phyloP scores from a whole-genome alignment of 106 monocot genomes.

The Dendrobium officinale region DNA sequence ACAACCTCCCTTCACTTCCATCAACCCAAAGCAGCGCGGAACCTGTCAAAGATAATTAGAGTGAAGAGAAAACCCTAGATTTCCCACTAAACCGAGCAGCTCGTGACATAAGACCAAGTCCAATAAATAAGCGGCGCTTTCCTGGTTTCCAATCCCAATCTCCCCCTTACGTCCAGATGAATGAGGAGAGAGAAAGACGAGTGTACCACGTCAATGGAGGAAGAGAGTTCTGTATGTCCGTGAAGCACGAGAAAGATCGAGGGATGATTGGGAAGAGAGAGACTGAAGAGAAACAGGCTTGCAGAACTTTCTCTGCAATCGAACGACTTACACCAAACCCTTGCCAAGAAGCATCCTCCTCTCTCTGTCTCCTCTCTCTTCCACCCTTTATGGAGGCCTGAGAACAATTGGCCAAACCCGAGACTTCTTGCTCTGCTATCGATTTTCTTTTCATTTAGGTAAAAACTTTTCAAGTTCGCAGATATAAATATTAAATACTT shows the following conservation, averaged over 20 bases:
- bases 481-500: too few species aligned
- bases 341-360: background rate
- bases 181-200: background rate
- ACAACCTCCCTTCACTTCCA: background rate
- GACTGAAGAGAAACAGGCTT: background rate
- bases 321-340: background rate
- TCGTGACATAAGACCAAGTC: background rate
- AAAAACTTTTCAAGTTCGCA: too few species aligned
- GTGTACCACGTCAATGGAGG: background rate
- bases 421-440: too few species aligned
- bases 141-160: slow-evolving; percentile 3
- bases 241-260: slow-evolving; percentile 7
- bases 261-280: slow-evolving; percentile 4
- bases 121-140: background rate
- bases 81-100: background rate
- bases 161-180: background rate
- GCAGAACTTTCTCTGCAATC: background rate
- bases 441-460: too few species aligned
- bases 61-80: background rate
- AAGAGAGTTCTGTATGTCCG: background rate
- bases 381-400: too few species aligned
- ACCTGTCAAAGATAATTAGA: background rate
- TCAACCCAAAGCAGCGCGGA: background rate
- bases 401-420: too few species aligned
- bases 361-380: background rate